Evolutionary conservation across 257 asterid species (phyloP), one percentile per base, ranked within the genome.

Genomic region (Handroanthus guayacan): DNA sequence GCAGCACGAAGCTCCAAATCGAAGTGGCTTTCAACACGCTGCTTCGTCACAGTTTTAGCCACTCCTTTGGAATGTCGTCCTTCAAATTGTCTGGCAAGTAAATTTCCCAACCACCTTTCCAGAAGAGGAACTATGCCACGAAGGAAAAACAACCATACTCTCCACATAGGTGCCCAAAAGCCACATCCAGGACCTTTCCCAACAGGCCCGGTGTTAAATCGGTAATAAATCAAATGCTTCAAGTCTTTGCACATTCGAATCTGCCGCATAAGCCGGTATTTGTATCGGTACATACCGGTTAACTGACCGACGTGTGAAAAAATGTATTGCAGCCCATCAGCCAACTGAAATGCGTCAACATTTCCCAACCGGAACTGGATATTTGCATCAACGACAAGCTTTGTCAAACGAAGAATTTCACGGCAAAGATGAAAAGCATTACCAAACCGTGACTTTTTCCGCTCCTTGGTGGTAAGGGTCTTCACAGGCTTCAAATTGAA

Each of bases 171-270:
- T 25, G 99, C 99, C 99, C 99, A 95, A 78, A 95, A 89, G 66
- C 99, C 99, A 93, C 99, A 95, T 5, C 99, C 99, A 62, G 99
- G 99, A 45, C 99, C 99, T 81, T 95, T 95, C 62, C 99, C 99
- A 67, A 95, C 99, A 1, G 98, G 99, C 81, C 99, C 99, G 37
- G 99, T 95, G 78, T 95, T 95, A 73, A 95, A 95, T 69, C 99
- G 92, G 79, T 95, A 95, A 79, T 93, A 95, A 75, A 95, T 95
- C 89, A 95, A 86, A 81, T 95, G 99, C 84, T 95, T 95, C 90
- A 95, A 81, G 81, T 95, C 99, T 82, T 95, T 95, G 79, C 99
- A 95, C 99, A 95, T 95, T 52, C 99, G 88, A 69, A 95, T 95
- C 91, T 95, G 99, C 77, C 99, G 86, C 99, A 95, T 95, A 25